These are phyloP conservation scores for Leptographium galeiforme DNA, from an alignment of 2,329 filamentous ascomycete genomes.

Conservation along the genomic window DNA sequence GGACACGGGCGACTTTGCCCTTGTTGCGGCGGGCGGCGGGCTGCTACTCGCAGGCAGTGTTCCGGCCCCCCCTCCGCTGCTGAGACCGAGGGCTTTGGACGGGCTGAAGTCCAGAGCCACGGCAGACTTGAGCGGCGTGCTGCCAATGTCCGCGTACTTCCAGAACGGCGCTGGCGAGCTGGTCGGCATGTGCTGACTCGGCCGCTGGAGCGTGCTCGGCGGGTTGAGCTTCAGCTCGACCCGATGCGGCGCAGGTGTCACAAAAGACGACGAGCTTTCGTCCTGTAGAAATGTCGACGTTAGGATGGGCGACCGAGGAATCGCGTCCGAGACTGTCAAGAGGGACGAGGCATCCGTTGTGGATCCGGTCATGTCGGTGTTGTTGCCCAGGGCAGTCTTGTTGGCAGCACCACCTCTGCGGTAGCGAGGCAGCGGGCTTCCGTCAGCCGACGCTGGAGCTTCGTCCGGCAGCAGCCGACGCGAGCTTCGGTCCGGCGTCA, in stretches of 20 bases:
- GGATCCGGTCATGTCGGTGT: conserved; percentile 3
- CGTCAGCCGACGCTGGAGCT: conserved; percentile 28
- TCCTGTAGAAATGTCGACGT: conserved; percentile 51
- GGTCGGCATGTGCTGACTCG: conserved; percentile 75
- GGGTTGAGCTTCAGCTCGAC: conserved; percentile 65
- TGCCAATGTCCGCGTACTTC: conserved; percentile 69
- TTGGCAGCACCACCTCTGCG: conserved; percentile 25
- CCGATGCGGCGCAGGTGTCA: conserved; percentile 60
- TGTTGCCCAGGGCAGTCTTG: conserved; percentile 2
- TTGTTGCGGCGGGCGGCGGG: conserved; percentile 31
- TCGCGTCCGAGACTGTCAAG: conserved; percentile 9
- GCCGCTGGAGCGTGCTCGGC: conserved; percentile 66
- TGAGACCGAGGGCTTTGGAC: conserved; percentile 25
- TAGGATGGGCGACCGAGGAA: conserved; percentile 45
- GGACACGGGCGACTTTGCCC: conserved; percentile 33
- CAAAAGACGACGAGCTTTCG: conserved; percentile 46
- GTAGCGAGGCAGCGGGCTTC: conserved; percentile 47
- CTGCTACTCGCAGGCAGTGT: conserved; percentile 41
- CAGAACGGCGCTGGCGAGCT: conserved; percentile 79
- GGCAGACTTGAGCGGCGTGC: conserved; percentile 48
- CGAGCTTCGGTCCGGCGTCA: conserved; percentile 42
- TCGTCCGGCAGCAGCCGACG: conserved; percentile 26
- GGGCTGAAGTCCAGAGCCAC: conserved; percentile 44
- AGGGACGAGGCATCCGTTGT: conserved; percentile 6
- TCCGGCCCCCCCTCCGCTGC: conserved; percentile 8